phyloP scores from a whole-genome alignment of 306 rosid genomes.

The Adenanthera pavonina region DNA sequence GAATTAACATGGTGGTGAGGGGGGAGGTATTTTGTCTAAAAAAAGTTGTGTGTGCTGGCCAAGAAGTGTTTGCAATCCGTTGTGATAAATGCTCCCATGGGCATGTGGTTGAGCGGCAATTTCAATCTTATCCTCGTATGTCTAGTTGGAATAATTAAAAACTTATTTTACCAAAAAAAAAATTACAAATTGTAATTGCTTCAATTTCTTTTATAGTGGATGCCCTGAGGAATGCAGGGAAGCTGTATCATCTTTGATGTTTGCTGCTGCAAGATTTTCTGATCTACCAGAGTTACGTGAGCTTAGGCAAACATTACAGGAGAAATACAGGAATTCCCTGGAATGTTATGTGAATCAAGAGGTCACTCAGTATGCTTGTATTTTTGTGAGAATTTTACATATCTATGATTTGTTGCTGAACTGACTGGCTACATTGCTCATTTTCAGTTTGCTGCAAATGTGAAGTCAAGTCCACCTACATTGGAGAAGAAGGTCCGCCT shows the following conservation, averaged over 20 bases:
- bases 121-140: constrained; percentile 10
- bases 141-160: constrained; percentile 3
- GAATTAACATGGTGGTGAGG: background rate
- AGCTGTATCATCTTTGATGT: constrained; percentile 78
- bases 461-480: constrained; percentile 67
- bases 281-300: constrained; percentile 97
- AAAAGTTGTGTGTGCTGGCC: constrained; percentile 1
- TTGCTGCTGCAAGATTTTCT: constrained; percentile 93
- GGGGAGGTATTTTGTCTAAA: background rate
- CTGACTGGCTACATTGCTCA: constrained; percentile 42
- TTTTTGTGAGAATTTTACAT: constrained; percentile 29
- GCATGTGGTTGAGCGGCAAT: background rate
- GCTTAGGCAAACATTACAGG: constrained; percentile 79
- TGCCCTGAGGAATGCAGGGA: constrained; percentile 94
- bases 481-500: constrained; percentile 76
- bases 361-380: constrained; percentile 45
- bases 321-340: constrained; percentile 69
- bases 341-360: constrained; percentile 70
- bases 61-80: constrained; percentile 12
- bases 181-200: background rate
- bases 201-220: constrained; percentile 58
- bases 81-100: constrained; percentile 14
- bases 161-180: background rate
- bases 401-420: constrained; percentile 29
- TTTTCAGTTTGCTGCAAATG: constrained; percentile 76